A percentile compares a stretch with the other conserved stretches of the same genome.
These are phyloP conservation scores for Mycogone perniciosa DNA, from an alignment of 2,329 filamentous ascomycete species.

Conservation along the genomic window DNA sequence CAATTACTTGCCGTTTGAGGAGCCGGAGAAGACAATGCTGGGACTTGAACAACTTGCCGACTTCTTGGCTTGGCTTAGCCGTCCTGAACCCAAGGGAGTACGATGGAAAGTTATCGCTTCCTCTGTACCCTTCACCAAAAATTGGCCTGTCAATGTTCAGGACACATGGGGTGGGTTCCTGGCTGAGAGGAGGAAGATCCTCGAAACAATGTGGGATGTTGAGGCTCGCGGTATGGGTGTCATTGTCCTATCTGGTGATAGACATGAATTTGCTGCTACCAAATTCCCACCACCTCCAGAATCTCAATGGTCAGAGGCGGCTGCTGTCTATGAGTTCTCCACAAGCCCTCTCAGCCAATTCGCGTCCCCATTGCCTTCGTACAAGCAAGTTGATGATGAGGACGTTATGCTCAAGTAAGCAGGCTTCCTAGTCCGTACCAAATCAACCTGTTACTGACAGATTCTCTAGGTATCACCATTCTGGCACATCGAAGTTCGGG, in stretches of 20 bases:
- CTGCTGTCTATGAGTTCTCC: slow-evolving; percentile 82
- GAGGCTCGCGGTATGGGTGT: slow-evolving; percentile 70
- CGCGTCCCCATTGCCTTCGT: slow-evolving; percentile 78
- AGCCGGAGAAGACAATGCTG: slow-evolving; percentile 76
- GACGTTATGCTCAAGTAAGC: slow-evolving; percentile 80
- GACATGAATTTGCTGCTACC: slow-evolving; percentile 96
- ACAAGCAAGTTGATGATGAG: slow-evolving; percentile 71
- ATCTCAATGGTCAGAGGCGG: slow-evolving; percentile 56
- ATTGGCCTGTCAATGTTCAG: slow-evolving; percentile 81
- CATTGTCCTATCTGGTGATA: slow-evolving; percentile 79
- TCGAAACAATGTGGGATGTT: slow-evolving; percentile 89
- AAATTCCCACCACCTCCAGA: slow-evolving; percentile 59
- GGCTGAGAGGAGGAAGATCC: slow-evolving; percentile 66
- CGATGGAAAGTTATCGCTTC: slow-evolving; percentile 92
- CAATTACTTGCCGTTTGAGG: slow-evolving; percentile 52
- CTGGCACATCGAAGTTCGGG: slow-evolving; percentile 85
- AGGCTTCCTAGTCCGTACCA: neutral
- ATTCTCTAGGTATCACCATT: slow-evolving; percentile 60
- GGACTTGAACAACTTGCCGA: slow-evolving; percentile 72
- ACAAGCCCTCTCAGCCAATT: slow-evolving; percentile 91
- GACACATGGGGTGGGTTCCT: slow-evolving; percentile 97
- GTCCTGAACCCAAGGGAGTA: slow-evolving; percentile 67
- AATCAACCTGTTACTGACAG: slow-evolving; percentile 5
- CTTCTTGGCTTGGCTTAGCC: slow-evolving; percentile 68
- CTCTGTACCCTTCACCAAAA: slow-evolving; percentile 93